Evolutionary conservation across 2,329 filamentous ascomycete species (phyloP), one percentile per base, ranked within the genome.

Genomic region (Trichoderma afroharzianum): DNA sequence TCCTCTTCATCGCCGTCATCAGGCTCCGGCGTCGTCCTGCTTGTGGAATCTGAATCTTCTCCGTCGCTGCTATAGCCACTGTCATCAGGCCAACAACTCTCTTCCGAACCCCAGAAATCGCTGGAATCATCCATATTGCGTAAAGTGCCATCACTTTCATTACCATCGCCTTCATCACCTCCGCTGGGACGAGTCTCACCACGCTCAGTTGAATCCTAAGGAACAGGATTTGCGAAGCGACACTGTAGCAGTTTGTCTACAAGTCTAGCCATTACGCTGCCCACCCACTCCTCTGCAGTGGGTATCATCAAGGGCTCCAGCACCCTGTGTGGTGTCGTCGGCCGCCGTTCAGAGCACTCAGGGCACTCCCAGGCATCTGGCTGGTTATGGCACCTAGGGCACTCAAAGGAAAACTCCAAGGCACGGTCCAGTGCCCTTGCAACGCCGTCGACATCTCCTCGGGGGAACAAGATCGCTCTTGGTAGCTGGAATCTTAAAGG

Each of bases 381-480:
- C 33, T 36, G 33, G 33, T 36, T 36, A 36, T 36, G 33, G 14
- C 33, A 36, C 14, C 0, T 36, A 15, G 33, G 33, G 33, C 33
- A 36, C 33, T 36, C 33, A 36, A 36, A 36, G 33, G 33, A 36
- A 36, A 36, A 95, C 28, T 87, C 91, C 71, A 98, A 85, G 5
- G 94, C 95, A 67, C 90, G 84, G 78, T 97, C 88, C 78, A 98
- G 95, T 72, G 93, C 90, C 63, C 91, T 88, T 4, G 94, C 94
- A 18, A 97, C 94, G 33, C 92, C 93, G 28, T 87, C 89, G 68
- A 94, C 87, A 79, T 98, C 94, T 93, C 94, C 98, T 1, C 94
- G 95, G 82, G 98, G 98, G 84, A 98, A 97, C 80, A 97, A 93
- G 73, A 97, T 94, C 36, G 94, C 94, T 77, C 92, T 91, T 72